Percentiles rank a stretch among this genome's conserved stretches.
phyloP scores from a whole-genome alignment of 2,329 filamentous ascomycete genomes.

The Penicillium sp. region DNA sequence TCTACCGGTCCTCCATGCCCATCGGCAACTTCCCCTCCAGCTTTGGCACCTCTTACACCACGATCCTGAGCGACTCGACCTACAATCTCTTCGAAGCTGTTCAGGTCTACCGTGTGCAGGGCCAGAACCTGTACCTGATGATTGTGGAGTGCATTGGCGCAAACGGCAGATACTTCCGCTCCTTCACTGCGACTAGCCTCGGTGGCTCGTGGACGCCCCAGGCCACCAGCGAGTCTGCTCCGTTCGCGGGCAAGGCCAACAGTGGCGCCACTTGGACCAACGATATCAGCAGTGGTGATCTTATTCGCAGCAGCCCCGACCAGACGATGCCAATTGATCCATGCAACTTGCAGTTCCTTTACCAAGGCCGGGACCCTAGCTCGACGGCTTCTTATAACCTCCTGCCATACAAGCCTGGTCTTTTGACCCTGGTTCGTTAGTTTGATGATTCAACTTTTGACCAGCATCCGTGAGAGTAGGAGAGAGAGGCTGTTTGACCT shows the following conservation, averaged over 20 bases:
- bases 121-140: conserved; percentile 63
- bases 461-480: no score
- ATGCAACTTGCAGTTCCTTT: conserved; percentile 66
- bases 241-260: conserved; percentile 68
- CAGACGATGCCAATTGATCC: conserved; percentile 65
- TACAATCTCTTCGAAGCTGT: conserved; percentile 68
- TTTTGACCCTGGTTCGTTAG: conserved; percentile 51
- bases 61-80: conserved; percentile 55
- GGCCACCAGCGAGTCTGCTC: conserved; percentile 56
- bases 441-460: not conserved
- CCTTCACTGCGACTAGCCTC: conserved; percentile 63
- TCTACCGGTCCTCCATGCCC: conserved; percentile 66
- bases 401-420: conserved; percentile 58
- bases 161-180: conserved; percentile 61
- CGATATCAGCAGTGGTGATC: conserved; percentile 67
- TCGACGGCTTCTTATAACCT: conserved; percentile 51
- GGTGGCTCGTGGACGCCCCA: conserved; percentile 61
- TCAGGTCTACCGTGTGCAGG: conserved; percentile 63
- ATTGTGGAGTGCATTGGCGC: conserved; percentile 63
- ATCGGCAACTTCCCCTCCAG: conserved; percentile 62
- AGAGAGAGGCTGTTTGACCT: no score
- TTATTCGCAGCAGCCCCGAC: conserved; percentile 59
- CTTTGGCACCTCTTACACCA: conserved; percentile 57
- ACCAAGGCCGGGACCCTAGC: conserved; percentile 58
- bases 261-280: conserved; percentile 67